Evolutionary conservation across 2,329 filamentous ascomycete genomes (phyloP).

Genomic region (Arachnopeziza araneosa): DNA sequence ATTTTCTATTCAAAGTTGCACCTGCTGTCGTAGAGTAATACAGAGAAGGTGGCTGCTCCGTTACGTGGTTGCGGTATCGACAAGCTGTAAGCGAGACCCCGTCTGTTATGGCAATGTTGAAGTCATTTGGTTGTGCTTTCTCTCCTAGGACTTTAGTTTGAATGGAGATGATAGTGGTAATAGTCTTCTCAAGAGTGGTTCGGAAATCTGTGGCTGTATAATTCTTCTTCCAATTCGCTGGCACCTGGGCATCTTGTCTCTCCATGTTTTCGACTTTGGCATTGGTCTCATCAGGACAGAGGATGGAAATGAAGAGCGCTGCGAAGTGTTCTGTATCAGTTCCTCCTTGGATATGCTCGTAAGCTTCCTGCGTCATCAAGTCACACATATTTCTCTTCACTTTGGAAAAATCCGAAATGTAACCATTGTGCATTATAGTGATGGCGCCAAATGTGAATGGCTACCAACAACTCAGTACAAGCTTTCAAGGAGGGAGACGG

Average conservation of each 20-base stretch:
- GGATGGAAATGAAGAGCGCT: conserved; percentile 33
- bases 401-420: conserved; percentile 39
- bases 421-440: conserved; percentile 52
- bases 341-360: conserved; percentile 42
- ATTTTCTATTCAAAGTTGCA: conserved; percentile 47
- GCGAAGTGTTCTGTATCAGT: conserved; percentile 50
- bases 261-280: neutral
- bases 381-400: conserved; percentile 42
- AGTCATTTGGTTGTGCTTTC: conserved; percentile 39
- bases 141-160: conserved; percentile 38
- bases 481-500: too few relatives aligned
- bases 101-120: conserved; percentile 49
- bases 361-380: conserved; percentile 41
- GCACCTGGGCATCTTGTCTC: conserved; percentile 3
- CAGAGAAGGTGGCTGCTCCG: conserved; percentile 45
- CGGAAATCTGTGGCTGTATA: conserved; percentile 40
- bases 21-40: conserved; percentile 47
- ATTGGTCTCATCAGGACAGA: conserved; percentile 11
- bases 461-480: conserved; percentile 27
- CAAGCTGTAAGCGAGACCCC: conserved; percentile 43
- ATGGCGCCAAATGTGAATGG: conserved; percentile 50
- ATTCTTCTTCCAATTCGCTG: conserved; percentile 34
- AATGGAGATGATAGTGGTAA: conserved; percentile 41
- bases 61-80: conserved; percentile 46
- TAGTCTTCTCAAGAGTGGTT: conserved; percentile 43